Conservation (phyloP, 345 rosid genomes). For the Gossypium rotundifolium region DNA sequence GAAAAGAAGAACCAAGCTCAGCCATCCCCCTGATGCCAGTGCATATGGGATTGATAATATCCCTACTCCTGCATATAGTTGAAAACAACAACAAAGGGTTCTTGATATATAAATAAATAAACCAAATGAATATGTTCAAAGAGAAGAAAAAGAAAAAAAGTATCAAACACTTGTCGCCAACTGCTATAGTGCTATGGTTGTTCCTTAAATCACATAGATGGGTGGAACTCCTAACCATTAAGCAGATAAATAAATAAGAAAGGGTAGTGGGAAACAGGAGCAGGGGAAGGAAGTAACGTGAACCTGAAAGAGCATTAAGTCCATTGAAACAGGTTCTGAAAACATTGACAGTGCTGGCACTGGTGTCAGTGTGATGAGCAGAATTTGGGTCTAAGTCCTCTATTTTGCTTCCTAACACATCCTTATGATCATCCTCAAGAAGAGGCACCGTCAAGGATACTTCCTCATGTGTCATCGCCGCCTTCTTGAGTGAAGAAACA, state of each 20-base stretch:
- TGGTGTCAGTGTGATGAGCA: not conserved
- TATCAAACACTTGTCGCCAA: not conserved
- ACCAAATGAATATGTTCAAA: not conserved
- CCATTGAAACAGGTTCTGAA: conserved; percentile 59
- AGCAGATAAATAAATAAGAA: too few relatives aligned
- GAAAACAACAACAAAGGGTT: not conserved
- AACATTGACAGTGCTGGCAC: conserved; percentile 29
- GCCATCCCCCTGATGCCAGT: conserved; percentile 88
- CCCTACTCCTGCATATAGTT: conserved; percentile 57
- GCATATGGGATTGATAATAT: conserved; percentile 82
- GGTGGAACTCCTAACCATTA: too few relatives aligned
- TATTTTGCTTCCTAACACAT: conserved; percentile 11
- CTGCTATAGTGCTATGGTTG: not conserved
- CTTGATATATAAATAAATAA: not conserved
- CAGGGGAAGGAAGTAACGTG: not conserved
- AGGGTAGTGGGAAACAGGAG: too few relatives aligned
- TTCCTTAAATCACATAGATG: not conserved
- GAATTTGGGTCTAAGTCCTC: conserved; percentile 29
- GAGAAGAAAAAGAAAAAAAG: not conserved
- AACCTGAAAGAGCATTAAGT: conserved; percentile 71
- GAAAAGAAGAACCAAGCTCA: conserved; percentile 58
- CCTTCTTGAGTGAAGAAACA: not conserved
- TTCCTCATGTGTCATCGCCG: conserved; percentile 6
- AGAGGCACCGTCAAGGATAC: conserved; percentile 23
- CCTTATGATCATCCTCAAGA: conserved; percentile 8